Evolutionary conservation across 73 alveolate species (phyloP), one percentile per base, ranked within the genome.

Genomic region (Symbiodinium natans): DNA sequence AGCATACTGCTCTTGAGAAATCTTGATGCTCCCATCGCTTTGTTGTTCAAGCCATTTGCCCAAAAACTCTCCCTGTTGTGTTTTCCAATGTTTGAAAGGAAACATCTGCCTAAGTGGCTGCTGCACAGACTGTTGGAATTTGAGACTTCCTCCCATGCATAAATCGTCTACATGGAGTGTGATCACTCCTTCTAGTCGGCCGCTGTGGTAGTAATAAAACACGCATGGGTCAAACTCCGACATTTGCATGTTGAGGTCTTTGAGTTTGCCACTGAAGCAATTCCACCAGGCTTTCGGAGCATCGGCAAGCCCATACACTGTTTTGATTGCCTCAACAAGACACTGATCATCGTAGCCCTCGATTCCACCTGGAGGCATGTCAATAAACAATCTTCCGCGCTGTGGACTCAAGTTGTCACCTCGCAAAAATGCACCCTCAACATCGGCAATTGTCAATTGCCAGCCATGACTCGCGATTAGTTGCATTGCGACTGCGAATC

Each of bases 261-360:
- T 9, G 40, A 82, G 23, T 5, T 52, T 23, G n/a, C 31, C 27
- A 56, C 41, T 36, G n/a, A 82, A 41, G 36, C 71, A 82, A n/a
- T 40, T n/a, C 43, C 46, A 82, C 90, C 90, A 82, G n/a, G 71
- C 63, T 3, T 23, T 41, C 2, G 73, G 90, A 0, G 90, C 90
- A 82, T 82, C 90, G 0, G 71, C 90, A 3, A 41, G 40, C 3
- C 90, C 90, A 10, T 82, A 41, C 19, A 82, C 90, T 0, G 90
- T 21, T 25, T 82, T 82, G 41, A 82, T 11, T 0, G 71, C 63
- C 40, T 82, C 73, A 0, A 17, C 21, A 39, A 82, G 33, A 5
- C 33, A 25, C 23, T 19, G 36, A 0, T 40, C 39, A 39, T n/a
- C 73, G 21, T 34, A 52, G 0, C 90, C 90, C 9, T 29, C 41